A percentile compares a stretch with the other conserved stretches of the same genome.
Conservation (phyloP, 345 rosid genomes). For the Corchorus capsularis region DNA sequence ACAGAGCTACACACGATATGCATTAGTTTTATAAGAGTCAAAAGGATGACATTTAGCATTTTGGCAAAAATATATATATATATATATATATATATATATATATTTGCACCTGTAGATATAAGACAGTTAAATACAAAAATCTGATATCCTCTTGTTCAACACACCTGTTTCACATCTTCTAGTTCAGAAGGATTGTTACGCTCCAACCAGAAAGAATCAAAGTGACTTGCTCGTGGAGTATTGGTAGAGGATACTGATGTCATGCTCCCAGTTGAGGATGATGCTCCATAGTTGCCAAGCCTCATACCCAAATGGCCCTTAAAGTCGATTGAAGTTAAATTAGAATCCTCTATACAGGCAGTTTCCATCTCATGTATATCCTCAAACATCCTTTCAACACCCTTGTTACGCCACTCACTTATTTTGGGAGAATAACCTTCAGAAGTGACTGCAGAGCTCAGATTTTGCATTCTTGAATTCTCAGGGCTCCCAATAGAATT, state of each 20-base stretch:
- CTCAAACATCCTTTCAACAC: constrained; percentile 88
- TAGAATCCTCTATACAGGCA: constrained; percentile 69
- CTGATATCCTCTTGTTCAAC: constrained; percentile 17
- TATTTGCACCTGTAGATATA: background rate
- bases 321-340: constrained; percentile 40
- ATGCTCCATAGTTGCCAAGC: constrained; percentile 56
- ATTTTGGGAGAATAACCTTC: constrained; percentile 74
- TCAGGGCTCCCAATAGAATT: constrained; percentile 62
- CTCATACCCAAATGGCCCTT: constrained; percentile 60
- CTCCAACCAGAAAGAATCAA: constrained; percentile 79
- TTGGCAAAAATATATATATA: too few relatives aligned
- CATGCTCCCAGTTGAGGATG: constrained; percentile 77
- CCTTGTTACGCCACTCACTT: constrained; percentile 78
- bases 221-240: constrained; percentile 76
- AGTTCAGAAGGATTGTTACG: constrained; percentile 64
- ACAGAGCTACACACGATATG: background rate
- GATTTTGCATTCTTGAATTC: constrained; percentile 42
- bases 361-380: constrained; percentile 94
- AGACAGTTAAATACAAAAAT: constrained; percentile 10
- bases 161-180: constrained; percentile 80
- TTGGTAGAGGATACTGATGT: constrained; percentile 81
- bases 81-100: too few relatives aligned
- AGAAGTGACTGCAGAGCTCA: constrained; percentile 38
- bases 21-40: background rate
- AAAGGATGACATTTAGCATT: background rate